Percentiles rank a stretch among this genome's conserved stretches.
Conservation (phyloP, 2,329 filamentous ascomycete species). For the Penicillium rolfsii region DNA sequence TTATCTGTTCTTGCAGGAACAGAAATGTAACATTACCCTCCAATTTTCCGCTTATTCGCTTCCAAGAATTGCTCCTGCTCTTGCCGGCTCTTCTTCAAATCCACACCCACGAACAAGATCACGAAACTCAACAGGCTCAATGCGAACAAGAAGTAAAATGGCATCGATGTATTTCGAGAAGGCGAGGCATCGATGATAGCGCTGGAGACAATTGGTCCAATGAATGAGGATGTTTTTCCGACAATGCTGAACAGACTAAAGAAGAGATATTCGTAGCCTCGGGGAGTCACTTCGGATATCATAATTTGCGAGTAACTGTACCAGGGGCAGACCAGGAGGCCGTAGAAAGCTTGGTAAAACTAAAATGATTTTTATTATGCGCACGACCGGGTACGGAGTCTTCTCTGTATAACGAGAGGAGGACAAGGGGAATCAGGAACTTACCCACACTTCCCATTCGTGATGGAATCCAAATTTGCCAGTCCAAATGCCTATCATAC, state of each 20-base stretch:
- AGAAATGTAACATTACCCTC: neutral
- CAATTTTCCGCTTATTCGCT: constrained; percentile 29
- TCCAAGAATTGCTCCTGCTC: constrained; percentile 63
- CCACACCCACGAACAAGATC: constrained; percentile 59
- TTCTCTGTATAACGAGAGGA: neutral
- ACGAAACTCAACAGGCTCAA: constrained; percentile 60
- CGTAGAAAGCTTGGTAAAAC: constrained; percentile 60
- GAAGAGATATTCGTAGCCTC: constrained; percentile 71
- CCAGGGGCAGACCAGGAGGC: constrained; percentile 69
- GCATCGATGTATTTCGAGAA: constrained; percentile 59
- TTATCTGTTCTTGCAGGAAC: too few relatives aligned
- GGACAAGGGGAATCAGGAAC: constrained; percentile 1
- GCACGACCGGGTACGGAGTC: neutral
- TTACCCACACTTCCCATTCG: constrained; percentile 56
- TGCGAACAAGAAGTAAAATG: constrained; percentile 69
- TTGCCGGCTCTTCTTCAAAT: constrained; percentile 62
- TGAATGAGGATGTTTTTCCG: constrained; percentile 69
- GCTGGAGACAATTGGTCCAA: constrained; percentile 67
- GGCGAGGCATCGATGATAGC: constrained; percentile 68
- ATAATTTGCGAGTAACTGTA: constrained; percentile 72
- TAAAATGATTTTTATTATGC: constrained; percentile 9
- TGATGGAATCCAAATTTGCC: constrained; percentile 57
- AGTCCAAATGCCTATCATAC: constrained; percentile 63
- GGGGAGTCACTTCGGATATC: constrained; percentile 70
- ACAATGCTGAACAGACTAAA: constrained; percentile 71